Evolutionary conservation across 495 filamentous ascomycete genomes (phyloP).

Genomic region (Alectoria sarmentosa): DNA sequence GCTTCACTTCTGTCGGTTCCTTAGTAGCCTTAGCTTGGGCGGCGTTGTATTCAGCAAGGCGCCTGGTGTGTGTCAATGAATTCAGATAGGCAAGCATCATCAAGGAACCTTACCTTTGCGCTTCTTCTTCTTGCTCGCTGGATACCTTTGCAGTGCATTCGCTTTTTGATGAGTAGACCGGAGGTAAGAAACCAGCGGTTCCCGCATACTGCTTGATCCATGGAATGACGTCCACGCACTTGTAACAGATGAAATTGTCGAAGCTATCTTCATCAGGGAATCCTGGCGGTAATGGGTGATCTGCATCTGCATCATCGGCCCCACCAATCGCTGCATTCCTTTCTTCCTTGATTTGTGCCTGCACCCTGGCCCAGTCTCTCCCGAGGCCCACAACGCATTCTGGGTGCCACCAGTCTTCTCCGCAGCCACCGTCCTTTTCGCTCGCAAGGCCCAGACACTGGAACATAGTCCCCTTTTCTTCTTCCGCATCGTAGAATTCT

Average conservation of each 20-base stretch:
- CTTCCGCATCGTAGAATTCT: slow-evolving; percentile 73
- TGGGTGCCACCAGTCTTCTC: slow-evolving; percentile 99
- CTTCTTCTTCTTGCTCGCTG: not conserved
- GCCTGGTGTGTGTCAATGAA: not conserved
- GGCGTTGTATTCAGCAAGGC: slow-evolving; percentile 5
- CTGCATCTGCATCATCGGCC: slow-evolving; percentile 38
- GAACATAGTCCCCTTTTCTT: slow-evolving; percentile 98
- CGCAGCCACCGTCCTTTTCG: slow-evolving; percentile 76
- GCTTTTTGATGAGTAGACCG: slow-evolving; percentile 44
- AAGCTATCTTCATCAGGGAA: slow-evolving; percentile 88
- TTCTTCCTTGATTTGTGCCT: slow-evolving; percentile 27
- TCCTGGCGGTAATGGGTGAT: slow-evolving; percentile 62
- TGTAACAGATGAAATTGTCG: slow-evolving; percentile 85
- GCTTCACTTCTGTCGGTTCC: not conserved
- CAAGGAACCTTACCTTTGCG: not conserved
- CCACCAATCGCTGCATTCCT: slow-evolving; percentile 24
- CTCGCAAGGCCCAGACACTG: slow-evolving; percentile 87
- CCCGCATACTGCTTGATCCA: slow-evolving; percentile 94
- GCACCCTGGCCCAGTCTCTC: slow-evolving; percentile 38
- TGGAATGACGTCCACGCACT: slow-evolving; percentile 79
- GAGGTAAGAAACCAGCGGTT: slow-evolving; percentile 67
- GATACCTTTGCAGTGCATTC: slow-evolving; percentile 28
- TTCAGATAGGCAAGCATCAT: not conserved
- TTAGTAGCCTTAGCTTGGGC: slow-evolving; percentile 2
- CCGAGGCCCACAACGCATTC: slow-evolving; percentile 82